These are phyloP conservation scores for Coemansia sp. DNA, from an alignment of 192 early-diverging fungal genomes.

Conservation along the genomic window DNA sequence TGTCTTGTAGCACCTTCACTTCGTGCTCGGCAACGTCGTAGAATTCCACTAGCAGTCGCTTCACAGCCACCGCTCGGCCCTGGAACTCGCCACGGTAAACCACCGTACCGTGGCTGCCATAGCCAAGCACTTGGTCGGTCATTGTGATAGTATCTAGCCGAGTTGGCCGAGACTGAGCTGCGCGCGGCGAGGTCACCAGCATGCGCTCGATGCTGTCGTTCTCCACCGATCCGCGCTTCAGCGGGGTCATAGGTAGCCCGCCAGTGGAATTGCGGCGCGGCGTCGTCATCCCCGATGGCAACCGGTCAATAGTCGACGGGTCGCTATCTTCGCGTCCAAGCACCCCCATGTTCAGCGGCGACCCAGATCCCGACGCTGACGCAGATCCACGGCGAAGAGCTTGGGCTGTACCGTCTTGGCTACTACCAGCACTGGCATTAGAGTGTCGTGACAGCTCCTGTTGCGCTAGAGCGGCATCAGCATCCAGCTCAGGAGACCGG, in stretches of 20 bases:
- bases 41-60: constrained; percentile 92
- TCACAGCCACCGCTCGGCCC: constrained; percentile 90
- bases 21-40: constrained; percentile 96
- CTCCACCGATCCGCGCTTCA: constrained; percentile 24
- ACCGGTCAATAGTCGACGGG: constrained; percentile 37
- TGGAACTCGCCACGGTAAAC: constrained; percentile 95
- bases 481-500: constrained; percentile 7
- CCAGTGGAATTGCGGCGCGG: constrained; percentile 55
- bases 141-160: constrained; percentile 62
- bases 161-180: constrained; percentile 22
- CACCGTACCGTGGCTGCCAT: constrained; percentile 96
- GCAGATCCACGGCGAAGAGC: constrained; percentile 30
- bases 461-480: background rate
- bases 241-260: constrained; percentile 38
- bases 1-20: constrained; percentile 88
- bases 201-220: constrained; percentile 18
- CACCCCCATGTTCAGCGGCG: constrained; percentile 22
- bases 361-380: constrained; percentile 17
- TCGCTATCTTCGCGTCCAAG: constrained; percentile 42
- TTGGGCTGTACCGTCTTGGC: background rate
- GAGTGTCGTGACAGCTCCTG: constrained; percentile 21
- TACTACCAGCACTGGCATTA: constrained; percentile 19
- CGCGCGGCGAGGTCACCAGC: constrained; percentile 13
- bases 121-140: constrained; percentile 70
- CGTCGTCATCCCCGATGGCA: constrained; percentile 32